phyloP scores from a whole-genome alignment of 257 asterid genomes.

The Rauvolfia tetraphylla region DNA sequence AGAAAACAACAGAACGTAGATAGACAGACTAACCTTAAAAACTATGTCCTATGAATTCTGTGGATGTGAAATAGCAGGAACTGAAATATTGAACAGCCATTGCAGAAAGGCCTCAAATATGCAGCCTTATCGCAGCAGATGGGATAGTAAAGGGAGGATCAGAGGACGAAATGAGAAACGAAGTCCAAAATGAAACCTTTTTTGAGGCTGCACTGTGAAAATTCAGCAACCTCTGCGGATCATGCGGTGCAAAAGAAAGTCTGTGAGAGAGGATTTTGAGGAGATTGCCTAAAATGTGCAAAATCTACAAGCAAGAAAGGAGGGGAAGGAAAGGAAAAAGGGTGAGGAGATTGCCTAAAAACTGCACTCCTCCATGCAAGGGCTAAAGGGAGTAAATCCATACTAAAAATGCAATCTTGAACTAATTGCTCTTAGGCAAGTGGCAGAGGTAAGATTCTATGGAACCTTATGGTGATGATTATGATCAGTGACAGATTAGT shows the following conservation, averaged over 20 bases:
- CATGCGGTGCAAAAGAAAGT: conserved; percentile 1
- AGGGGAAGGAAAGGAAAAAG: background rate
- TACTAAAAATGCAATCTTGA: background rate
- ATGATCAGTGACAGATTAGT: background rate
- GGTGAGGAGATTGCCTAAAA: conserved; percentile 20
- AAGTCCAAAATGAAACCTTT: conserved; percentile 18
- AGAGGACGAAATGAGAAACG: background rate
- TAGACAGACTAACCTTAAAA: background rate
- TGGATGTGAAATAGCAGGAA: background rate
- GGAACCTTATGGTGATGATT: conserved; percentile 1
- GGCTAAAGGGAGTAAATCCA: too few relatives aligned
- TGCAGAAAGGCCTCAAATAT: conserved; percentile 33
- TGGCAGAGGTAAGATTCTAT: too few relatives aligned
- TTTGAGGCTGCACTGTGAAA: conserved; percentile 28
- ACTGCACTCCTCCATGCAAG: conserved; percentile 14
- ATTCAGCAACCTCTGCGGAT: conserved; percentile 31
- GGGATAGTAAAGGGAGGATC: background rate
- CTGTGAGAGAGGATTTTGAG: background rate
- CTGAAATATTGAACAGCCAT: background rate
- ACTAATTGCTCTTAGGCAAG: background rate
- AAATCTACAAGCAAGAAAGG: background rate
- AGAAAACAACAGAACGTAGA: background rate
- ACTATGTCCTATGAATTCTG: background rate
- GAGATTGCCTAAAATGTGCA: background rate
- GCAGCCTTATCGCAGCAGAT: conserved; percentile 30